Evolutionary conservation across 2,329 filamentous ascomycete genomes (phyloP), one percentile per base, ranked within the genome.

Genomic region (Diplodia corticola): DNA sequence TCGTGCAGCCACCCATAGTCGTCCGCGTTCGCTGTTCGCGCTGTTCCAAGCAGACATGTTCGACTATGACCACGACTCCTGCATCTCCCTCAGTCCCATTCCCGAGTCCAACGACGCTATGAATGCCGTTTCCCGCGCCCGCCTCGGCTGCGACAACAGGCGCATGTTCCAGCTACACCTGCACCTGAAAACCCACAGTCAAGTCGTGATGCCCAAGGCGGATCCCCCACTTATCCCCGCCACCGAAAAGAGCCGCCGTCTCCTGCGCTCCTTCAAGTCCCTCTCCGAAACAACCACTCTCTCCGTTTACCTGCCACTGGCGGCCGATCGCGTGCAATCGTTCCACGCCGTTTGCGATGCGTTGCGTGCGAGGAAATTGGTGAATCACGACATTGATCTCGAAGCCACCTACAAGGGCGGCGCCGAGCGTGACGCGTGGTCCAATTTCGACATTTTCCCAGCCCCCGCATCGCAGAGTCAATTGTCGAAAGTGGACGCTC

Each of bases 131-230:
- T 5, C 13, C 6, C 22, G 17, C 5, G 35, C 55, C 15, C 4
- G 17, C 5, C 40, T 61, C 10, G 44, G 40, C 12, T 3, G 5
- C n/a, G 17, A 15, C 24, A 35, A 61, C 1, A 26, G 4, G 5
- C 7, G 6, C 26, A 49, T 33, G 2, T 48, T 48, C 13, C 57
- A n/a, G 6, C 26, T 61, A 2, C 22, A n/a, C 5, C 15, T 61
- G 10, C 17, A 20, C 7, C n/a, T 61, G 20, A 20, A 49, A 7
- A 15, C 13, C 10, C 15, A 12, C 5, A 26, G 20, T n/a, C 17
- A 48, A 33, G 57, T 61, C 2, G n/a, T 61, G n/a, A 61, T 61
- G 57, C 57, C 57, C 17, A 48, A 49, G n/a, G 12, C 57, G 9
- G 26, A 35, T 49, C n/a, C 26, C 1, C 57, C 57, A 15, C 28